Base-by-base conservation (phyloP, 768 basidiomycete genomes). In the Favolaschia claudopus region DNA sequence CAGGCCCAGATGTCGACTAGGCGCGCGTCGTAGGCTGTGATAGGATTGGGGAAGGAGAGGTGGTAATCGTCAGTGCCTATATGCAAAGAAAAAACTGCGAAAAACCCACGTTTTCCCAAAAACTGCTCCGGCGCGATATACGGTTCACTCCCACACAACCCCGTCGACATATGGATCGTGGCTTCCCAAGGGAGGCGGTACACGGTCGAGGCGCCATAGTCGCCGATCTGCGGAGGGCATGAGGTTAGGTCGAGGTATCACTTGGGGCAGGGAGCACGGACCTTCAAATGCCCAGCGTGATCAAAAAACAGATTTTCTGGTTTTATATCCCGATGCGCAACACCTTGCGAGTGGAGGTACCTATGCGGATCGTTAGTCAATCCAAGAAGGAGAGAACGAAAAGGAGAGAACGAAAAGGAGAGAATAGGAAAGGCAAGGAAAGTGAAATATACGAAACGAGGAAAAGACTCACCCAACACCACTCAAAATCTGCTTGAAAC, bases 71-170 rank as follows among this genome's bases (percentile, higher is more conserved):
- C 65, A 64, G 61, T 69, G 68, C 63, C 65, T 65, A 68, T 58
- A 52, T 25, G 66, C 60, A 63, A 67, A 48, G 69, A 69, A 67
- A 56, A 71, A 69, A 66, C n/a, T n/a, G n/a, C n/a, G n/a, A n/a
- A 68, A 64, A 64, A 82, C 95, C 87, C 82, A 96, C 96, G 95
- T 88, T 97, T 96, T 70, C 90, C 88, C 66, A 95, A 78, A 69
- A 98, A 99, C 76, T 97, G 93, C 74, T 99, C 96, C 27, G 97
- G 97, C 9, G 96, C 96, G 69, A 99, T 99, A 77, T 99, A 99
- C 1, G 96, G 96, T 72, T 99, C 96, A 68, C 93, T 95, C 24
- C 96, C 96, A 68, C 96, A 99, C 28, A 99, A 84, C 5, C 96
- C 96, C 25, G 95, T 97, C 14, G 93, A 95, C 87, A 98, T 89